Conservation (phyloP, 805 yeast species). For the Naumovozyma baii region DNA sequence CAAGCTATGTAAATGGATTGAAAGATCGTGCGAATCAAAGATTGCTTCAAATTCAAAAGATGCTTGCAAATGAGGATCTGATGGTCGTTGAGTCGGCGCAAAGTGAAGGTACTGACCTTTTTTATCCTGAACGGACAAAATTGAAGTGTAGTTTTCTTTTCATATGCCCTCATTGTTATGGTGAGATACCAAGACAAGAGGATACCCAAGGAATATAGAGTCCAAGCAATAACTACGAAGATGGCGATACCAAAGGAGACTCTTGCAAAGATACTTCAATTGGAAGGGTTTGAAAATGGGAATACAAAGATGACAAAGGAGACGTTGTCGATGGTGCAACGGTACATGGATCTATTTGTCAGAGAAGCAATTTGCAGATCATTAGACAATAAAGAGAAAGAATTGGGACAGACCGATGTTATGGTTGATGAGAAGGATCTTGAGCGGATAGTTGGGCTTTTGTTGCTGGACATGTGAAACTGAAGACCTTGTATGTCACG, state of each 20-base stretch:
- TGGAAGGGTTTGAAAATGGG: slow-evolving; percentile 12
- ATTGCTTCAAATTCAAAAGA: no score
- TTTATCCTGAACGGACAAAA: not conserved
- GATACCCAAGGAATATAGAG: slow-evolving; percentile 1
- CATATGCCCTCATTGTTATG: not conserved
- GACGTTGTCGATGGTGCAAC: slow-evolving; percentile 14
- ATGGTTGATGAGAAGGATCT: slow-evolving; percentile 11
- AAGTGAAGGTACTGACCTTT: no score
- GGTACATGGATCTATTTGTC: slow-evolving; percentile 22
- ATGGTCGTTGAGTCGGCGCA: no score
- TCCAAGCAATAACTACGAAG: not conserved
- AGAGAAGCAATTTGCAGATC: slow-evolving; percentile 26
- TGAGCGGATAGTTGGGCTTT: slow-evolving; percentile 24
- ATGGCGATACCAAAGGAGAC: slow-evolving; percentile 15
- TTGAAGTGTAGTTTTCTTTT: not conserved
- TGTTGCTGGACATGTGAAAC: slow-evolving; percentile 25
- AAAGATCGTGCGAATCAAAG: not conserved
- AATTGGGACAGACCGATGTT: not conserved
- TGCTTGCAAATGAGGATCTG: no score
- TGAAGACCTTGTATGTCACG: not conserved
- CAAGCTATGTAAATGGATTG: not conserved
- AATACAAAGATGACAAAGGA: slow-evolving; percentile 19
- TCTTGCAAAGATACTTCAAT: slow-evolving; percentile 18
- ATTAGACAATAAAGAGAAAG: slow-evolving; percentile 15
- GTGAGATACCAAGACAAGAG: slow-evolving; percentile 3